Evolutionary conservation across 768 basidiomycete species (phyloP).

Genomic region (Lanmaoa rubissima): DNA sequence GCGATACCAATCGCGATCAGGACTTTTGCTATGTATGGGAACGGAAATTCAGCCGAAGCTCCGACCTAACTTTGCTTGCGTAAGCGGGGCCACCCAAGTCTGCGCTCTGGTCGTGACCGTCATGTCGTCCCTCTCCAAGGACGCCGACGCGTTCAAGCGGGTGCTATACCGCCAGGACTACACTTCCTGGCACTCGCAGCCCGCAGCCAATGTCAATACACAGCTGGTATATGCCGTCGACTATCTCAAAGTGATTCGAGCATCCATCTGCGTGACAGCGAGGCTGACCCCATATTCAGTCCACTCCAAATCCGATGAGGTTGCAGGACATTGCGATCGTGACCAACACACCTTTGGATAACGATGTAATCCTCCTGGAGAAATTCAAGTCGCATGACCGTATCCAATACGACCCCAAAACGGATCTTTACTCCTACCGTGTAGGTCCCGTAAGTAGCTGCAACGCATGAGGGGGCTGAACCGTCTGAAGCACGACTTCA

Average conservation of each 20-base stretch:
- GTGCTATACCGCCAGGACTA: slow-evolving; percentile 64
- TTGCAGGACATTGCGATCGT: slow-evolving; percentile 84
- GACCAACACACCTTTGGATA: slow-evolving; percentile 73
- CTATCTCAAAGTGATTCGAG: slow-evolving; percentile 63
- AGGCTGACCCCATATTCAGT: slow-evolving; percentile 34
- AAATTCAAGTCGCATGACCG: slow-evolving; percentile 82
- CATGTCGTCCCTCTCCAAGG: slow-evolving; percentile 71
- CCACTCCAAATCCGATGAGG: slow-evolving; percentile 77
- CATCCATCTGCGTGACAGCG: slow-evolving; percentile 5
- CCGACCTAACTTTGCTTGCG: slow-evolving; percentile 28
- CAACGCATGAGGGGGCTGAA: slow-evolving; percentile 6
- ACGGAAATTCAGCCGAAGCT: slow-evolving; percentile 14
- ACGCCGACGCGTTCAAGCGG: slow-evolving; percentile 68
- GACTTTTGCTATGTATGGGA: not conserved
- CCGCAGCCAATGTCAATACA: slow-evolving; percentile 83
- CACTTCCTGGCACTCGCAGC: slow-evolving; percentile 83
- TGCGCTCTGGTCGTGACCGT: slow-evolving; percentile 8
- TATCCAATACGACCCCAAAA: slow-evolving; percentile 77
- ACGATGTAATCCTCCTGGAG: slow-evolving; percentile 67
- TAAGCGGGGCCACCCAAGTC: slow-evolving; percentile 8
- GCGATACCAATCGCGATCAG: slow-evolving; percentile 29
- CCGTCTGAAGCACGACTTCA: slow-evolving; percentile 70
- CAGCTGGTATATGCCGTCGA: slow-evolving; percentile 84
- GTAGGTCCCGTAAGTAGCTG: slow-evolving; percentile 39
- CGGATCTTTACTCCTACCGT: slow-evolving; percentile 83